Conservation (phyloP, 257 asterid species). For the Henckelia pumila region DNA sequence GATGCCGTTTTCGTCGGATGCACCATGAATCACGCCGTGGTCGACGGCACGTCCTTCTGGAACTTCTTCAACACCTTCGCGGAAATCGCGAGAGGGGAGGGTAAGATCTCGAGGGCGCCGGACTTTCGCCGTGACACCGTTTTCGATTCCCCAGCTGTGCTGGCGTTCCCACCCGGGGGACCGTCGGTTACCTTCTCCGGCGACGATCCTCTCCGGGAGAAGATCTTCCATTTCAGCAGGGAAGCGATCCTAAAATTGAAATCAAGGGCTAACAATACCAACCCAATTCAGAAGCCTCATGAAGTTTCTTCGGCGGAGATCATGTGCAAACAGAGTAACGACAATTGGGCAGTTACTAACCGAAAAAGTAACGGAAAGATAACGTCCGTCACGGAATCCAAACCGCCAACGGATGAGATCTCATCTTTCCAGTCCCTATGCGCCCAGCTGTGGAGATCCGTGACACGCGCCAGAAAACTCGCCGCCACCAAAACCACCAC, state of each 20-base stretch:
- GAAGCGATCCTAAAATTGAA: slow-evolving; percentile 68
- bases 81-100: slow-evolving; percentile 53
- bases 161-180: slow-evolving; percentile 63
- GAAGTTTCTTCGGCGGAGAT: slow-evolving; percentile 29
- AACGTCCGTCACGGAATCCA: slow-evolving; percentile 25
- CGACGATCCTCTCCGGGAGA: slow-evolving; percentile 71
- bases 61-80: slow-evolving; percentile 85
- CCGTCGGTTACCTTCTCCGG: slow-evolving; percentile 81
- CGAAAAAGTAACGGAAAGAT: slow-evolving; percentile 45
- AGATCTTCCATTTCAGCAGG: slow-evolving; percentile 69
- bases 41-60: slow-evolving; percentile 96
- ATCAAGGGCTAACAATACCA: slow-evolving; percentile 45
- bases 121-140: slow-evolving; percentile 59
- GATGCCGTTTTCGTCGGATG: slow-evolving; percentile 79
- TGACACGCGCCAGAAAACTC: slow-evolving; percentile 74
- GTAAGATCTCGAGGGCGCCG: slow-evolving; percentile 49
- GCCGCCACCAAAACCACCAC: slow-evolving; percentile 57
- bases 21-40: slow-evolving; percentile 80
- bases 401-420: slow-evolving; percentile 49
- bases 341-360: slow-evolving; percentile 33
- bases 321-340: slow-evolving; percentile 41
- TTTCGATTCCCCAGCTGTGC: slow-evolving; percentile 62
- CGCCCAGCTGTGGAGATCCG: slow-evolving; percentile 86
- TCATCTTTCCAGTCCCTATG: slow-evolving; percentile 84
- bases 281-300: slow-evolving; percentile 29